phyloP scores from a whole-genome alignment of 129 eudicot genomes.

The Erigeron canadensis region DNA sequence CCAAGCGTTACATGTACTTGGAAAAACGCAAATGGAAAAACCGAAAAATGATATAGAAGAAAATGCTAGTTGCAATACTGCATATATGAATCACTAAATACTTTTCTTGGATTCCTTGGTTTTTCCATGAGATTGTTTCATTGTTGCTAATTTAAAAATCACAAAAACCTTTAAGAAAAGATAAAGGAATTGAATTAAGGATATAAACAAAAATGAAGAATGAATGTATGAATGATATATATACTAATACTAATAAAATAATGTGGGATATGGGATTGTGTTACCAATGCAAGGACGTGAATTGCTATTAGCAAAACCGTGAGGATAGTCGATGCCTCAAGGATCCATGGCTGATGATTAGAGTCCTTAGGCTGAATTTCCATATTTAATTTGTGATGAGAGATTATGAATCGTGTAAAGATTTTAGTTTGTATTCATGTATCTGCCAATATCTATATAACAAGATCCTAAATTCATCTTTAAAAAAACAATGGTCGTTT shows the following conservation, averaged over 20 bases:
- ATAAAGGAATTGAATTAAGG: too few relatives aligned
- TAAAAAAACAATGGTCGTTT: too few relatives aligned
- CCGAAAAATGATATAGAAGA: too few relatives aligned
- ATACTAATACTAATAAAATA: too few relatives aligned
- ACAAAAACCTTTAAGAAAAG: constrained; percentile 30
- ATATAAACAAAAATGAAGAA: too few relatives aligned
- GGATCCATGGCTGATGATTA: constrained; percentile 38
- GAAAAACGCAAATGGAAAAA: neutral
- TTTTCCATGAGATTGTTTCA: constrained; percentile 28
- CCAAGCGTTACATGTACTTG: too few relatives aligned
- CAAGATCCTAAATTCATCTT: too few relatives aligned
- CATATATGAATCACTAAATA: too few relatives aligned
- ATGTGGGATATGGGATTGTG: neutral
- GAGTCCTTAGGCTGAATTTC: constrained; percentile 20
- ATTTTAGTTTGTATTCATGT: too few relatives aligned
- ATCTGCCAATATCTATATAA: too few relatives aligned
- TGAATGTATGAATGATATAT: neutral
- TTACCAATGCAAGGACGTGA: constrained; percentile 35
- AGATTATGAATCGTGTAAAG: neutral
- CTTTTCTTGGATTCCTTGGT: constrained; percentile 31
- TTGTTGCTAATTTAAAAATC: constrained; percentile 30
- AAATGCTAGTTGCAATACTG: too few relatives aligned
- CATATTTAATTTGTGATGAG: constrained; percentile 26
- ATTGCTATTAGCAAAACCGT: constrained; percentile 28
- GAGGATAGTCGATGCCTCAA: constrained; percentile 30